phyloP scores from a whole-genome alignment of 1,284 basidiomycete species.

The Trichosporon sp. region DNA sequence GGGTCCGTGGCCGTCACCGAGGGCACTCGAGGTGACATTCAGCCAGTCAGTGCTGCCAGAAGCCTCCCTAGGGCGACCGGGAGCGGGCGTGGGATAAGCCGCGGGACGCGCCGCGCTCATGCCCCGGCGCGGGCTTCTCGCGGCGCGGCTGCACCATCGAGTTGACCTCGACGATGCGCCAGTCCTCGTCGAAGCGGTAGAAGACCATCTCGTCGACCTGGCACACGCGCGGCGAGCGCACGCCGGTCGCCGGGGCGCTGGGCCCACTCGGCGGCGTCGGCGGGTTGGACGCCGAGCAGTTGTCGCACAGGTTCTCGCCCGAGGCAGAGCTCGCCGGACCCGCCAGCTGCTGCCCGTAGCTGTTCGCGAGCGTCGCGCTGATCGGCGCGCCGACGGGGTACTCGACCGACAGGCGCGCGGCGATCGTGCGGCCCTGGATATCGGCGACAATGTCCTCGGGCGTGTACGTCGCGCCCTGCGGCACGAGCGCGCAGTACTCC shows the following conservation, averaged over 20 bases:
- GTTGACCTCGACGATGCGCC: slow-evolving; percentile 14
- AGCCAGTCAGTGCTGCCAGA: neutral
- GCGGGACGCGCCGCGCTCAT: neutral
- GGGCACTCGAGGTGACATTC: neutral
- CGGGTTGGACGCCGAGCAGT: neutral
- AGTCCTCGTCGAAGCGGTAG: slow-evolving; percentile 18
- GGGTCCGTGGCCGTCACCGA: neutral
- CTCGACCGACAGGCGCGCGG: slow-evolving; percentile 16
- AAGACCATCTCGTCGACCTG: slow-evolving; percentile 13
- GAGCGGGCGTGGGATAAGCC: neutral
- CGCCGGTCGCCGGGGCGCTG: neutral
- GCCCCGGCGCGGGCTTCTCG: neutral
- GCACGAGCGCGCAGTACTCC: slow-evolving; percentile 5
- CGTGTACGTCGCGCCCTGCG: slow-evolving; percentile 10
- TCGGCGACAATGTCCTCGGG: slow-evolving; percentile 16
- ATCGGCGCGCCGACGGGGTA: neutral
- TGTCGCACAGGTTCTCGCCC: neutral
- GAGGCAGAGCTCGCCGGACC: neutral
- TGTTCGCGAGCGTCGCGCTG: neutral
- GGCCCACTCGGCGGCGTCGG: neutral
- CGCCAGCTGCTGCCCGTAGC: neutral
- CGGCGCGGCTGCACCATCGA: slow-evolving; percentile 8
- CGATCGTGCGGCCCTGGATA: slow-evolving; percentile 12
- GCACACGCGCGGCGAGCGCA: neutral
- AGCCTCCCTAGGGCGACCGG: slow-evolving; percentile 2